A percentile compares a stretch with the other conserved stretches of the same genome.
Evolutionary conservation across 1,284 basidiomycete species (phyloP).

Genomic region (Malassezia caprae): DNA sequence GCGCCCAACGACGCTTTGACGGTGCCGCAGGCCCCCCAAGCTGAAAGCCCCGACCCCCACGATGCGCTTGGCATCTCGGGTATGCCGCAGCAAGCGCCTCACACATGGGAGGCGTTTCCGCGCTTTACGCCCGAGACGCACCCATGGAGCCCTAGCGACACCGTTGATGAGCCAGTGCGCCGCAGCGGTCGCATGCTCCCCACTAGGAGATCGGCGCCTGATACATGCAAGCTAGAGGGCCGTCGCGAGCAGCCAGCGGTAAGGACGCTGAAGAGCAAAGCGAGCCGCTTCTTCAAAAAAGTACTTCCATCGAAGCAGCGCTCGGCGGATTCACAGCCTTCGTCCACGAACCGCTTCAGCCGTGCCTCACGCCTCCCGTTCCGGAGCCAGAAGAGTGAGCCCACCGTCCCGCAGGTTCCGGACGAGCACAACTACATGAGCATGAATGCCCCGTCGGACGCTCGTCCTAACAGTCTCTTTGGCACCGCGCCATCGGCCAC

Average conservation of each 20-base stretch:
- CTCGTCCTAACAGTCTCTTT: background rate
- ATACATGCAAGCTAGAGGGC: background rate
- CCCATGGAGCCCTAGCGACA: background rate
- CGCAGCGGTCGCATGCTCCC: background rate
- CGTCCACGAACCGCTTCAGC: background rate
- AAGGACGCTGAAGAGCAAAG: slow-evolving; percentile 11
- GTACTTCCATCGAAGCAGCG: background rate
- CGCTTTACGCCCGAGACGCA: background rate
- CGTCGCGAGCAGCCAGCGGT: background rate
- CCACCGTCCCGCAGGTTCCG: background rate
- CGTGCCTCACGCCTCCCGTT: background rate
- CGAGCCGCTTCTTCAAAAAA: slow-evolving; percentile 13
- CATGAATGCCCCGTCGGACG: background rate
- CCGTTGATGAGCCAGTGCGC: background rate
- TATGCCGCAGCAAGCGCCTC: background rate
- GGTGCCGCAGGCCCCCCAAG: background rate
- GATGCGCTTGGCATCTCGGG: slow-evolving; percentile 1
- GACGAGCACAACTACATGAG: background rate
- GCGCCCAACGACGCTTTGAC: background rate
- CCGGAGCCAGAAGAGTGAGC: background rate
- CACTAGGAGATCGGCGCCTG: background rate
- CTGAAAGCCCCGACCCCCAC: background rate
- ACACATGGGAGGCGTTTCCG: background rate
- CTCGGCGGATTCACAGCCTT: background rate
- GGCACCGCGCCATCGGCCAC: background rate